These are phyloP conservation scores for Dryas octopetala DNA, from an alignment of 306 rosid species.

Conservation along the genomic window DNA sequence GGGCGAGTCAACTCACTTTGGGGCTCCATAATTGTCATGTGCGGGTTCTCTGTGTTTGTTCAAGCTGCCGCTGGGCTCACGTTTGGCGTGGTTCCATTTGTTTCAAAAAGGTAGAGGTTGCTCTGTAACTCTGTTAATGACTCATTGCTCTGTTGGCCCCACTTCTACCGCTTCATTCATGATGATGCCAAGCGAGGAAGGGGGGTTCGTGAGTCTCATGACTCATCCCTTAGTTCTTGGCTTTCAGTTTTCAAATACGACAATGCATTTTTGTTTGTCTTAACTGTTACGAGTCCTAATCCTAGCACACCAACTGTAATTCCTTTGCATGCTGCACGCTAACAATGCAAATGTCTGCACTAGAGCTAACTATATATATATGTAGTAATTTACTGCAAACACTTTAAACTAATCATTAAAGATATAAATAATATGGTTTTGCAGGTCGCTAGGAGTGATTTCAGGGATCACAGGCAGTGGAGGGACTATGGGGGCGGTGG, in stretches of 20 bases:
- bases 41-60: slow-evolving; percentile 45
- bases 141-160: neutral
- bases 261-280: too few species aligned
- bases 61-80: slow-evolving; percentile 58
- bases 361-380: too few species aligned
- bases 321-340: neutral
- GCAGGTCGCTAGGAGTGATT: slow-evolving; percentile 63
- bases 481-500: slow-evolving; percentile 57
- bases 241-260: too few species aligned
- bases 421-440: neutral
- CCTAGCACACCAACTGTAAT: neutral
- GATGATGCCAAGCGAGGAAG: too few species aligned
- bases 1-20: slow-evolving; percentile 44
- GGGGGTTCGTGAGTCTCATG: too few species aligned
- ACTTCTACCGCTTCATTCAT: neutral
- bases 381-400: neutral
- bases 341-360: too few species aligned
- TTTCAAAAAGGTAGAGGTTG: slow-evolving; percentile 44
- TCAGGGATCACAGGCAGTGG: slow-evolving; percentile 72
- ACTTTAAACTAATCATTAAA: neutral
- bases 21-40: slow-evolving; percentile 53
- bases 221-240: too few species aligned
- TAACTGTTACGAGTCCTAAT: neutral
- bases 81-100: slow-evolving; percentile 61
- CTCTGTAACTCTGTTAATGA: neutral